A percentile compares a stretch with the other conserved stretches of the same genome.
phyloP scores from a whole-genome alignment of 2,329 filamentous ascomycete genomes.

The Alternaria triticina region DNA sequence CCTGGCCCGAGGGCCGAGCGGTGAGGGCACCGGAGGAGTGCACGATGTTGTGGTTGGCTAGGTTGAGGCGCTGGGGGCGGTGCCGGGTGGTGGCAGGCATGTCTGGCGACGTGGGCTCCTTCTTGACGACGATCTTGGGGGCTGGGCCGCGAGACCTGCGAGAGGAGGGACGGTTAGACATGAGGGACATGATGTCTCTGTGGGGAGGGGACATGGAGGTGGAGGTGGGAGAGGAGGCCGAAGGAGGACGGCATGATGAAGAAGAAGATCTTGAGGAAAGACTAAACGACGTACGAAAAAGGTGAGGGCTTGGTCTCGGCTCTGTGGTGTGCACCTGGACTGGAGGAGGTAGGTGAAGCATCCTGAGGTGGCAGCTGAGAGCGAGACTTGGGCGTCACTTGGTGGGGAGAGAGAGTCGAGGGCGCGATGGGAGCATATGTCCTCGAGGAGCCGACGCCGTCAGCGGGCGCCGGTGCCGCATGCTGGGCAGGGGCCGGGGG shows the following conservation, averaged over 20 bases:
- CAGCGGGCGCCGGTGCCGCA: slow-evolving; percentile 44
- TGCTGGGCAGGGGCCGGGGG: slow-evolving; percentile 49
- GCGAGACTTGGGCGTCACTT: slow-evolving; percentile 47
- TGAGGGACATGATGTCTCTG: slow-evolving; percentile 27
- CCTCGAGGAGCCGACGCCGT: slow-evolving; percentile 49
- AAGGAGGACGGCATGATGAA: slow-evolving; percentile 32
- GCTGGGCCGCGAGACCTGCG: slow-evolving; percentile 61
- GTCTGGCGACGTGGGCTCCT: slow-evolving; percentile 88
- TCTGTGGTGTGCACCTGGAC: slow-evolving; percentile 45
- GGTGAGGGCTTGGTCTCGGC: slow-evolving; percentile 61
- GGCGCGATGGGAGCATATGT: slow-evolving; percentile 55
- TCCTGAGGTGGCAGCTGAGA: slow-evolving; percentile 44
- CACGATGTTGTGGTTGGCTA: slow-evolving; percentile 62
- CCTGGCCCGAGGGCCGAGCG: slow-evolving; percentile 74
- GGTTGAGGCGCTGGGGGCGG: slow-evolving; percentile 77
- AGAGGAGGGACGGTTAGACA: slow-evolving; percentile 49
- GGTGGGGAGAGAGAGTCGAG: slow-evolving; percentile 49
- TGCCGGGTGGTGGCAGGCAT: slow-evolving; percentile 75
- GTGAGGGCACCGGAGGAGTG: slow-evolving; percentile 57
- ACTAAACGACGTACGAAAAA: slow-evolving; percentile 55
- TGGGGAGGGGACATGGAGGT: slow-evolving; percentile 37
- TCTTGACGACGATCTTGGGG: slow-evolving; percentile 93
- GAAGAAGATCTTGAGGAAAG: slow-evolving; percentile 33
- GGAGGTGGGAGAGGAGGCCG: slow-evolving; percentile 27
- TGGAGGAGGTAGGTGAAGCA: slow-evolving; percentile 51